Evolutionary conservation across 2,329 filamentous ascomycete genomes (phyloP), one percentile per base, ranked within the genome.

Genomic region (Aspergillus sp.): DNA sequence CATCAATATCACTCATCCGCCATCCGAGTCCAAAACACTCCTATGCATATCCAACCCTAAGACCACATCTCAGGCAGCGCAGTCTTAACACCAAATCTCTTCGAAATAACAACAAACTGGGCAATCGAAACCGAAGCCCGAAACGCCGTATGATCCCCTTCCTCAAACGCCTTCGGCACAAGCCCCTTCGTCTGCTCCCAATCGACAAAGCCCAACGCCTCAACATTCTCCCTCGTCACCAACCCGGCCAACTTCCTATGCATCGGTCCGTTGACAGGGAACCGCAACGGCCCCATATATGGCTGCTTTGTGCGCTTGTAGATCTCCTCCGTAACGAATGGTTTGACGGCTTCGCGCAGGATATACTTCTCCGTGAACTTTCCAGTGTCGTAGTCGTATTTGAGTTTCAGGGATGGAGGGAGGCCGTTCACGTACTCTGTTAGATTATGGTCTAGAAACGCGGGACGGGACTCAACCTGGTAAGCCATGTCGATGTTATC

Each of bases 241-340:
- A 79, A 59, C 9, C 58, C 31, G 31, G 58, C 39, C 31, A 72
- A 47, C 33, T 65, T 46, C 12, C 47, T 40, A 52, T 82, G 74
- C 27, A 84, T 56, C 1, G 79, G 77, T 0, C 82, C 81, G 33
- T 73, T 70, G 0, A 65, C 62, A 0, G 72, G 69, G 62, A 75
- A 84, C n/a, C 62, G 68, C 0, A 70, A 68, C 0, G 81, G 82
- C 1, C 78, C 81, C n/a, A 74, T 63, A 62, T 79, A 84, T 0
- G 79, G 73, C 17, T 81, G 73, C 65, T 84, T 84, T 60, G 69
- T 77, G 9, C 79, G 70, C 21, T 73, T 67, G 64, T 83, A 84
- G 4, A 84, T 64, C 67, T 84, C 82, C 9, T 79, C 69, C 0
- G 81, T 81, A 56, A 84, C 76, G 61, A 79, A 84, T 1, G 81